Evolutionary conservation across 2,329 filamentous ascomycete species (phyloP), one percentile per base, ranked within the genome.

Genomic region (Sphaceloma murrayae): DNA sequence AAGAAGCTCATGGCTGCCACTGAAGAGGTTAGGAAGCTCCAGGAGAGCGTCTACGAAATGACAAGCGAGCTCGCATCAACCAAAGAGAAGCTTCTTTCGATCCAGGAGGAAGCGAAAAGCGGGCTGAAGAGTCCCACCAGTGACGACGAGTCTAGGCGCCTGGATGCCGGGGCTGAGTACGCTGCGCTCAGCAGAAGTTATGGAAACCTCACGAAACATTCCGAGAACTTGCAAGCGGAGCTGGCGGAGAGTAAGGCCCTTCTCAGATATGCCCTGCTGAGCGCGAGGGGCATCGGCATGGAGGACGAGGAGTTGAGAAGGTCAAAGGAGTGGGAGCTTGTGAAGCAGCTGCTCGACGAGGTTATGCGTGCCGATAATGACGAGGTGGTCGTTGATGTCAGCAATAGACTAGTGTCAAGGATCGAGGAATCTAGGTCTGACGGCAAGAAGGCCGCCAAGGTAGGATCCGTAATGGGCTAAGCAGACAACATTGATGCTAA

Each of bases 1-100:
- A 47, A 52, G 26, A 48, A 51, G 30, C 46, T 54, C 21, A 47
- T 48, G 32, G 29, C 32, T 16, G 30, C 45, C 5, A 36, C 48
- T 16, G 30, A 42, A 10, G 49, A 53, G 34, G 33, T 62, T 4
- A 54, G 60, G 32, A 61, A 62, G 34, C 53, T 64, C 24, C 57
- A 53, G 30, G 50, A 43, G n/a, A 51, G 49, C 17, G 49, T 48
- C 19, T 50, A 51, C 30, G 39, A 33, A 13, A 17, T 50, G 3
- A 51, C 46, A 9, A 43, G 50, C 5, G 50, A 54, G 32, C 40
- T 51, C 18, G 47, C 52, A 5, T 47, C 50, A 11, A 46, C 52
- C 21, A 50, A 53, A 34, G 50, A 51, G 16, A 48, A 32, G 9
- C 31, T 48, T 2, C 31, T 49, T 22, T 40, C 49, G 14, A 9